These are phyloP conservation scores for Trametes punicea DNA, from an alignment of 768 basidiomycete species.

Conservation along the genomic window DNA sequence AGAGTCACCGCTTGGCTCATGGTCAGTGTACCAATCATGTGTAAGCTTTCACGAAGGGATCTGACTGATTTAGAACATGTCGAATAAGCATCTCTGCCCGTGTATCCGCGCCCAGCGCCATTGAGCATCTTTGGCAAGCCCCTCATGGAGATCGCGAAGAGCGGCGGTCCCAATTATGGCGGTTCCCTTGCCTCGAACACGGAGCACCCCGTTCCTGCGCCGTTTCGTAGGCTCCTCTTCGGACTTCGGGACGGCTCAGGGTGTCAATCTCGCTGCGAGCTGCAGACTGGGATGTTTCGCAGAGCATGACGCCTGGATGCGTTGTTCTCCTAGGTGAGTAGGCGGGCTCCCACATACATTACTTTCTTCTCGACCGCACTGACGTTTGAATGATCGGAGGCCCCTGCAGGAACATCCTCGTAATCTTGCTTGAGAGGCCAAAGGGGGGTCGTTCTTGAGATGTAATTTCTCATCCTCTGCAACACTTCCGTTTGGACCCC, in stretches of 20 bases:
- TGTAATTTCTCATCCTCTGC: not conserved
- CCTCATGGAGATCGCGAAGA: not conserved
- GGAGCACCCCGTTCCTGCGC: not conserved
- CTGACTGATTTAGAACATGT: not conserved
- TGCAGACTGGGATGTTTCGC: not conserved
- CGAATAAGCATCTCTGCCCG: not conserved
- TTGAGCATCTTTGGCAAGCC: not conserved
- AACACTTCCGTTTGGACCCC: not conserved
- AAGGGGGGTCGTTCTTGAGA: not conserved
- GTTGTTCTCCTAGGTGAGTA: not conserved
- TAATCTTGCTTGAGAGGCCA: not conserved
- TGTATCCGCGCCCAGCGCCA: not conserved
- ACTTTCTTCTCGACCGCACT: not conserved
- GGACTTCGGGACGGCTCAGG: slow-evolving; percentile 1
- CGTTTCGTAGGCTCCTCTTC: not conserved
- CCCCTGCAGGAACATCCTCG: not conserved
- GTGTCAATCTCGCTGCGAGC: not conserved
- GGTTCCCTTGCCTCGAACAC: not conserved
- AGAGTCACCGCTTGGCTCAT: not conserved
- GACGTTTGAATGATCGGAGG: not conserved
- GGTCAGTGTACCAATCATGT: not conserved
- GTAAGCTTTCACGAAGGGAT: not conserved
- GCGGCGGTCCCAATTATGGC: not conserved
- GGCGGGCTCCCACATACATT: not conserved
- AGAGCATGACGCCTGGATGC: not conserved